Conservation (phyloP, 768 basidiomycete species). For the Suillus paluster region DNA sequence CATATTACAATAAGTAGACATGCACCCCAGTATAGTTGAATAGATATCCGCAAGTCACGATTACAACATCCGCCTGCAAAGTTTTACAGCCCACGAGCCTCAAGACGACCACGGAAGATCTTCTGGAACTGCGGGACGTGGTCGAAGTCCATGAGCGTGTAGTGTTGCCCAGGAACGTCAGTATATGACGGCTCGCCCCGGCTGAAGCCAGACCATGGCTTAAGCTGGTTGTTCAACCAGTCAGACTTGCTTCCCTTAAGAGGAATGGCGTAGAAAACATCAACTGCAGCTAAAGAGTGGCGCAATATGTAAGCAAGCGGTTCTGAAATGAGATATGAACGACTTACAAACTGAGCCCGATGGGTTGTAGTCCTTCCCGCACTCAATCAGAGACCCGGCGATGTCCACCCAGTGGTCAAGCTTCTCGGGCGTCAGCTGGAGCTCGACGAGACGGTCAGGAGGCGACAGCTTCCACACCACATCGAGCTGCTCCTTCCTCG, state of each 20-base stretch:
- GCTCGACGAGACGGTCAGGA: constrained; percentile 29
- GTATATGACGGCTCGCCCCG: constrained; percentile 25
- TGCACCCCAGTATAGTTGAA: too few relatives aligned
- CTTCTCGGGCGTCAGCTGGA: constrained; percentile 27
- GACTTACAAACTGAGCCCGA: constrained; percentile 30
- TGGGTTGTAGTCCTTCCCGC: constrained; percentile 33
- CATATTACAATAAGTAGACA: too few relatives aligned
- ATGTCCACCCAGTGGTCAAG: constrained; percentile 36
- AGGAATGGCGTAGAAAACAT: constrained; percentile 35
- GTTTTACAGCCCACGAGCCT: constrained; percentile 23
- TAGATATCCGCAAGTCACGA: too few relatives aligned
- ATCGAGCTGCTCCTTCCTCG: constrained; percentile 29
- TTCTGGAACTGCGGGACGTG: constrained; percentile 34
- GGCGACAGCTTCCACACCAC: constrained; percentile 32
- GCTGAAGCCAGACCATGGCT: constrained; percentile 26
- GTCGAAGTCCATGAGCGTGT: constrained; percentile 36
- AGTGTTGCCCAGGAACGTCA: constrained; percentile 33
- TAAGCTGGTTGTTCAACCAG: constrained; percentile 33
- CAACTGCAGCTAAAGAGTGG: constrained; percentile 15
- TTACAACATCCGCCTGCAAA: too few relatives aligned
- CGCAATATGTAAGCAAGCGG: constrained; percentile 6
- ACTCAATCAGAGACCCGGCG: constrained; percentile 35
- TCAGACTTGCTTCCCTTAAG: constrained; percentile 29
- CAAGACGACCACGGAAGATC: constrained; percentile 30
- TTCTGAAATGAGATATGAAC: background rate